phyloP scores from a whole-genome alignment of 2,329 filamentous ascomycete species.

The Eutypa lata region DNA sequence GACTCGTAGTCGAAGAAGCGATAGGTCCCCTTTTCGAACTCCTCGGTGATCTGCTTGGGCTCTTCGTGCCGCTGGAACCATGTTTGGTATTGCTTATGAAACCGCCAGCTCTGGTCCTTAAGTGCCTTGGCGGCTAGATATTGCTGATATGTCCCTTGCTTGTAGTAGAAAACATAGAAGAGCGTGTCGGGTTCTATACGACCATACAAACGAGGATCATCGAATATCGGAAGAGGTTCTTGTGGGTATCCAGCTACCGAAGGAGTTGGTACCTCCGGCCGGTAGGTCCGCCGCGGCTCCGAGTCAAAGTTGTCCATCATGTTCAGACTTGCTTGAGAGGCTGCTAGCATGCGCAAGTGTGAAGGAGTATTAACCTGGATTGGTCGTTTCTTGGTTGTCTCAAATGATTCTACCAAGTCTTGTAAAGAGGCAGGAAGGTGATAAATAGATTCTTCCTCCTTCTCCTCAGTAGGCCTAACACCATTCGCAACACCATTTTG shows the following conservation, averaged over 20 bases:
- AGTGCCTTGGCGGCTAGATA: conserved; percentile 94
- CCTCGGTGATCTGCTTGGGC: conserved; percentile 96
- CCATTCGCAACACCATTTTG: conserved; percentile 53
- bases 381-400: conserved; percentile 72
- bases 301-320: conserved; percentile 76
- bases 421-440: conserved; percentile 86
- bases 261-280: conserved; percentile 76
- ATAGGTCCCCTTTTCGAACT: conserved; percentile 98
- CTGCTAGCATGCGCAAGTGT: conserved; percentile 70
- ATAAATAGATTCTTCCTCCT: conserved; percentile 71
- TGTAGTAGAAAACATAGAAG: conserved; percentile 99
- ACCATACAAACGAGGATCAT: conserved; percentile 82
- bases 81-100: conserved; percentile 99
- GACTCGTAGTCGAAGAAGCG: conserved; percentile 99
- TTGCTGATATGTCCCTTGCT: conserved; percentile 92
- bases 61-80: conserved; percentile 99
- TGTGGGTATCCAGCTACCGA: conserved; percentile 82
- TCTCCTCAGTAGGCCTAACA: conserved; percentile 40
- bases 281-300: conserved; percentile 80
- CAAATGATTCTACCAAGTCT: conserved; percentile 88
- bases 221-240: conserved; percentile 86
- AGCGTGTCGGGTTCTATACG: conserved; percentile 93
- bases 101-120: conserved; percentile 97
- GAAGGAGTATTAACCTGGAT: conserved; percentile 60
- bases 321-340: conserved; percentile 61